Conservation (phyloP, 306 rosid species). For the Cicer bijugum region DNA sequence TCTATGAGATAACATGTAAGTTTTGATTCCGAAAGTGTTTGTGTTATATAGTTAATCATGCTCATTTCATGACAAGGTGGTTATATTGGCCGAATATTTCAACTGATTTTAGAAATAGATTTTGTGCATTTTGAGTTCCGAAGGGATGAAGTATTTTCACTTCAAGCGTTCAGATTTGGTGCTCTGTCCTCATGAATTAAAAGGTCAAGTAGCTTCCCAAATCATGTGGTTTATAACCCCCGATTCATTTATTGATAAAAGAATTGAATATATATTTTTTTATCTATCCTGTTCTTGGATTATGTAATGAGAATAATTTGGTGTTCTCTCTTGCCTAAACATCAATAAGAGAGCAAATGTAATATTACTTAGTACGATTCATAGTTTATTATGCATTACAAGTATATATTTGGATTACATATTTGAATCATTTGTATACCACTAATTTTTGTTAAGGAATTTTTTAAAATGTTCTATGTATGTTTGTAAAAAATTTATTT, state of each 20-base stretch:
- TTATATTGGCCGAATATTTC: constrained; percentile 19
- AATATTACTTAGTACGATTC: neutral
- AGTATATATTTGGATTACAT: too few species aligned
- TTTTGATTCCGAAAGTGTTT: neutral
- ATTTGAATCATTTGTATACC: too few species aligned
- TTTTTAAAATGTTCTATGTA: too few species aligned
- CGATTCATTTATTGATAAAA: neutral
- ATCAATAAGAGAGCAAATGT: constrained; percentile 9
- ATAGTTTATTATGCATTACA: neutral
- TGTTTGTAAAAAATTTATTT: too few species aligned
- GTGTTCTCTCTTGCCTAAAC: constrained; percentile 24
- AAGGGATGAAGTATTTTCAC: constrained; percentile 1
- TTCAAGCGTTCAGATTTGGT: neutral
- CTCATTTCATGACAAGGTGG: constrained; percentile 15
- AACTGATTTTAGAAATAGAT: constrained; percentile 32
- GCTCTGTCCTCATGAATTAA: constrained; percentile 10
- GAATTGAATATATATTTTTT: too few species aligned
- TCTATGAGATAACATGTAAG: neutral
- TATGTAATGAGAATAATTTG: constrained; percentile 24
- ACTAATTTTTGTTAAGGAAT: too few species aligned
- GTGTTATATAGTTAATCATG: neutral
- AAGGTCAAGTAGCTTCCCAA: constrained; percentile 8
- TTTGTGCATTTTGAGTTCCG: neutral
- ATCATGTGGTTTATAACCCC: constrained; percentile 4
- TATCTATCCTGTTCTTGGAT: neutral